Evolutionary conservation across 2,329 filamentous ascomycete genomes (phyloP).

Genomic region (Pseudogymnoascus sp.): DNA sequence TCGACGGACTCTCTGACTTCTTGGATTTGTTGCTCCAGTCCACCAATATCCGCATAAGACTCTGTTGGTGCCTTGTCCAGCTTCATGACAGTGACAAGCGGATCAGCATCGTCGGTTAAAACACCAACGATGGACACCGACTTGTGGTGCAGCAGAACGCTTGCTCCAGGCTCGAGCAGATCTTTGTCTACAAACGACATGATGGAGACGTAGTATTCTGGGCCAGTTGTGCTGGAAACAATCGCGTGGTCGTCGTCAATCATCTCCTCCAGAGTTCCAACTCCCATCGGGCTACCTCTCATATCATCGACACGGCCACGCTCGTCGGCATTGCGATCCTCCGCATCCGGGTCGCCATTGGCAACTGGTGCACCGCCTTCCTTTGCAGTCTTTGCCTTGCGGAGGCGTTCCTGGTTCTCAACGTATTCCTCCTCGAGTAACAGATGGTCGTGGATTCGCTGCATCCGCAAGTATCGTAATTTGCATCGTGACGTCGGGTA

Average conservation of each 20-base stretch:
- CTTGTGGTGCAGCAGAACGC: constrained; percentile 93
- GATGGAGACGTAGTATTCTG: constrained; percentile 98
- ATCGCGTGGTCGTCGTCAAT: constrained; percentile 99
- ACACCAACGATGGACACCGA: constrained; percentile 97
- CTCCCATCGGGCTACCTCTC: constrained; percentile 96
- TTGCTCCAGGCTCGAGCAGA: constrained; percentile 88
- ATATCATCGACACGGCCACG: constrained; percentile 93
- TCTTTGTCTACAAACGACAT: constrained; percentile 99
- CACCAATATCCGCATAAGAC: constrained; percentile 97
- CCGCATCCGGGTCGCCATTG: constrained; percentile 61
- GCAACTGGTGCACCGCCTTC: constrained; percentile 53
- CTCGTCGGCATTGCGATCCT: constrained; percentile 88
- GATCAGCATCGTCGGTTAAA: constrained; percentile 90
- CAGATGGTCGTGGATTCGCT: constrained; percentile 95
- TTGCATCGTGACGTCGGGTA: constrained; percentile 97
- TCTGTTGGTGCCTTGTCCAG: constrained; percentile 97
- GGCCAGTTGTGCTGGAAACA: constrained; percentile 92
- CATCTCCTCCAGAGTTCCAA: constrained; percentile 94
- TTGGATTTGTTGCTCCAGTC: constrained; percentile 89
- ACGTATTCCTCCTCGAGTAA: constrained; percentile 97
- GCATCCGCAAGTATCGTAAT: constrained; percentile 92
- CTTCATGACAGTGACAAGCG: constrained; percentile 97
- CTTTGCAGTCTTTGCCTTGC: constrained; percentile 80
- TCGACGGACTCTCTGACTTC: constrained; percentile 97
- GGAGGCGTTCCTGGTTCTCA: constrained; percentile 93